phyloP scores from a whole-genome alignment of 345 rosid genomes.

The Brassica incana region DNA sequence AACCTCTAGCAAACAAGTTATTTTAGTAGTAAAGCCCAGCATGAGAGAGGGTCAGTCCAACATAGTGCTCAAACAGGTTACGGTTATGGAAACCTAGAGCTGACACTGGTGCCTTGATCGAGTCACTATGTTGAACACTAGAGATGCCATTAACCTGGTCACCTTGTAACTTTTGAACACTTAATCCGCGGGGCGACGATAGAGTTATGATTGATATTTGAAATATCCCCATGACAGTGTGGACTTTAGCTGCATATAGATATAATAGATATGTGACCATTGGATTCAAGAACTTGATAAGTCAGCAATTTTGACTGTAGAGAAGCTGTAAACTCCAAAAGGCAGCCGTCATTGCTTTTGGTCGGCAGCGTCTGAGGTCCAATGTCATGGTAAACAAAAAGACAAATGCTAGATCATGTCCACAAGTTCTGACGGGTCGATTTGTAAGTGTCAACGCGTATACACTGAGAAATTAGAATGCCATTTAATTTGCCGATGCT shows the following conservation, averaged over 20 bases:
- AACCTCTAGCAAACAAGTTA: background rate
- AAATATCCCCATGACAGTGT: background rate
- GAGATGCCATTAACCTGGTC: background rate
- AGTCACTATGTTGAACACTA: background rate
- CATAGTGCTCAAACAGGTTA: background rate
- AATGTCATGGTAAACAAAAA: slow-evolving; percentile 8
- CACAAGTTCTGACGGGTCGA: slow-evolving; percentile 27
- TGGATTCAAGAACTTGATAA: background rate
- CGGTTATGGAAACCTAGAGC: background rate
- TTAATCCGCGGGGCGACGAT: background rate
- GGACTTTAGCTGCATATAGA: background rate
- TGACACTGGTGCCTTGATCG: background rate
- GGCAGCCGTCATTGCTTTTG: background rate
- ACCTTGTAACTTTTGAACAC: background rate
- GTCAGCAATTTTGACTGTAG: background rate
- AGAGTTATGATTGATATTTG: background rate
- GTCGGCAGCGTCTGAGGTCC: background rate
- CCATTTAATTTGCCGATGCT: slow-evolving; percentile 29
- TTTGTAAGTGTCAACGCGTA: slow-evolving; percentile 31
- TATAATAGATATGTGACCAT: background rate
- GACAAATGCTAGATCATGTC: slow-evolving; percentile 31
- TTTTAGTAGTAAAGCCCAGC: background rate
- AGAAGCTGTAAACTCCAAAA: background rate
- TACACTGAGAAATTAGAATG: slow-evolving; percentile 31
- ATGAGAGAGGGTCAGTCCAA: background rate